Conservation (phyloP, 1,284 basidiomycete species). For the Coriolopsis trogii region DNA sequence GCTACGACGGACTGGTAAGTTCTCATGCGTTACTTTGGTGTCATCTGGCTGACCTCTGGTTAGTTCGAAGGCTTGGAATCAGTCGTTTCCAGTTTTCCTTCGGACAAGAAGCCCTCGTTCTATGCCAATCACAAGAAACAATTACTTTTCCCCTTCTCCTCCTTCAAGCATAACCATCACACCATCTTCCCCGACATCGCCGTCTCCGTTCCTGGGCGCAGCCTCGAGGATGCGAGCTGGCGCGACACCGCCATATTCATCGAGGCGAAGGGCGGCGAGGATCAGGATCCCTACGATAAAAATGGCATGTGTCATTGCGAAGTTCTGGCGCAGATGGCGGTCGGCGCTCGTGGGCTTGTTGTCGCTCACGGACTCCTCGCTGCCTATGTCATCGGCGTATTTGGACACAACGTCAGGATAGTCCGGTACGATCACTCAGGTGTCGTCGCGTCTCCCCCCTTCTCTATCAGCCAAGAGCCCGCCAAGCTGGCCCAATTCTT, state of each 20-base stretch:
- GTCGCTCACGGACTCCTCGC: constrained; percentile 11
- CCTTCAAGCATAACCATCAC: neutral
- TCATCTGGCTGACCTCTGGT: neutral
- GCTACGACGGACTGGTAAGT: neutral
- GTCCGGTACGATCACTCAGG: constrained; percentile 18
- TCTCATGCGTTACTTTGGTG: neutral
- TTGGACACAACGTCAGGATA: no score
- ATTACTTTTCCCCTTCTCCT: constrained; percentile 5
- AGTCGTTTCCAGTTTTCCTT: neutral
- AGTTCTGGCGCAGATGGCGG: constrained; percentile 8
- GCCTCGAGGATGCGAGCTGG: neutral
- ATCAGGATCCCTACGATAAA: constrained; percentile 6
- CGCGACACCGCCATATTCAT: constrained; percentile 4
- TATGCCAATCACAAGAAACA: neutral
- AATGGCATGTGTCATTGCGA: neutral
- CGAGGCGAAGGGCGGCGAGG: constrained; percentile 7
- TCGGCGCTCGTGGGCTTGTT: constrained; percentile 11
- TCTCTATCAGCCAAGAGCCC: constrained; percentile 2
- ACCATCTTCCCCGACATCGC: constrained; percentile 5
- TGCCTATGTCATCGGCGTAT: no score
- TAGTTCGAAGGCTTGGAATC: constrained; percentile 1
- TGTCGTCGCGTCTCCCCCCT: constrained; percentile 9
- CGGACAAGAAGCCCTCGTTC: neutral
- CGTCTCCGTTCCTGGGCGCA: constrained; percentile 13
- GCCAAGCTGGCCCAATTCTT: constrained; percentile 13